A percentile compares a stretch with the other conserved stretches of the same genome.
These are phyloP conservation scores for Phaeosphaeria sp. DNA, from an alignment of 2,329 filamentous ascomycete genomes.

Conservation along the genomic window DNA sequence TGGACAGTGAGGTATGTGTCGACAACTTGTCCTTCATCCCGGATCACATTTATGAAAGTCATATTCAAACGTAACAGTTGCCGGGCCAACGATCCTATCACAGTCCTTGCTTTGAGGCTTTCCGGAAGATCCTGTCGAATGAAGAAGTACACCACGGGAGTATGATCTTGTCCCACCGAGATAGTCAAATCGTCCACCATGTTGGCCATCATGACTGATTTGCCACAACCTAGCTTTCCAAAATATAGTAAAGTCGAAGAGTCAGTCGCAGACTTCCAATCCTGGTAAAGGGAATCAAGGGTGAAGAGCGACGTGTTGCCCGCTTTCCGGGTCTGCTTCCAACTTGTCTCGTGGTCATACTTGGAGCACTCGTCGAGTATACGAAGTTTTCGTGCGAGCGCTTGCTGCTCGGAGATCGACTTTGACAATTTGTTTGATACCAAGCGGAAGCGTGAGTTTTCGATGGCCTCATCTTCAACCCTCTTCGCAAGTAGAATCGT, in stretches of 20 bases:
- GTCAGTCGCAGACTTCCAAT: slow-evolving; percentile 30
- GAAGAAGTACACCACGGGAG: slow-evolving; percentile 33
- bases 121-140: slow-evolving; percentile 28
- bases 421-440: slow-evolving; percentile 23
- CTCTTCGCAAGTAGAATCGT: slow-evolving; percentile 11
- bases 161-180: neutral
- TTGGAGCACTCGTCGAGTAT: slow-evolving; percentile 52
- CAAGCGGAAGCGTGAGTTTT: slow-evolving; percentile 31
- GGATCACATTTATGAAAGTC: slow-evolving; percentile 13
- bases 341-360: slow-evolving; percentile 50
- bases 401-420: slow-evolving; percentile 20
- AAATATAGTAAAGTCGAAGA: slow-evolving; percentile 43
- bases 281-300: slow-evolving; percentile 26
- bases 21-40: neutral
- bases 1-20: neutral
- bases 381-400: slow-evolving; percentile 25
- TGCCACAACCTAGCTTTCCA: slow-evolving; percentile 54
- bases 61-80: slow-evolving; percentile 44
- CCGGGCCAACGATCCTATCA: slow-evolving; percentile 32
- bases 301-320: slow-evolving; percentile 45
- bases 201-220: slow-evolving; percentile 55
- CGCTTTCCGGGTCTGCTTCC: slow-evolving; percentile 52
- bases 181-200: slow-evolving; percentile 42
- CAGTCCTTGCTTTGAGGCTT: slow-evolving; percentile 29
- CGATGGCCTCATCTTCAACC: slow-evolving; percentile 28